These are phyloP conservation scores for Lichtheimia ramosa DNA, from an alignment of 371 early-diverging fungal genomes.

Conservation along the genomic window DNA sequence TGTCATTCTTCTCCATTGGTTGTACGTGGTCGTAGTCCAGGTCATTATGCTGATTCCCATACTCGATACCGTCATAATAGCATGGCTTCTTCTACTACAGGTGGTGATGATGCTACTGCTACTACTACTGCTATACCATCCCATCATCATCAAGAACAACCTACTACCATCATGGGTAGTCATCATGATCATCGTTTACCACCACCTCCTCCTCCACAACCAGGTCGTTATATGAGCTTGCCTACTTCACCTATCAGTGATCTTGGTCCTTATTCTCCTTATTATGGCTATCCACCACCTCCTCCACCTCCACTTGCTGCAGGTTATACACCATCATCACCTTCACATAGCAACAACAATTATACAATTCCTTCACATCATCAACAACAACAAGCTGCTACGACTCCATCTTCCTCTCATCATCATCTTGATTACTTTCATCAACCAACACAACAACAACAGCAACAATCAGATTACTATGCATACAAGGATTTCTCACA, in stretches of 20 bases:
- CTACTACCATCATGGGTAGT: not conserved
- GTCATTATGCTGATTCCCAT: conserved; percentile 71
- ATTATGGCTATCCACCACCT: conserved; percentile 9
- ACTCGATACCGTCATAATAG: conserved; percentile 11
- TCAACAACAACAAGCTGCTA: conserved; percentile 1
- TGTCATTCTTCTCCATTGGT: conserved; percentile 75
- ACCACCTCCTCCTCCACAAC: conserved; percentile 7
- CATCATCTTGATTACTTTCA: conserved; percentile 2
- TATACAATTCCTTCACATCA: not conserved
- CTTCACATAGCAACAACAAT: conserved; percentile 2
- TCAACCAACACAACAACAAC: not conserved
- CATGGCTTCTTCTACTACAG: not conserved
- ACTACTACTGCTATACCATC: not conserved
- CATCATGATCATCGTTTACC: not conserved
- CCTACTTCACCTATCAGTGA: conserved; percentile 26
- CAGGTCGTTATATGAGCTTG: conserved; percentile 17
- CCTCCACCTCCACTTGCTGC: conserved; percentile 14
- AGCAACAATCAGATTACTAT: not conserved
- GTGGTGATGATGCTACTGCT: no score
- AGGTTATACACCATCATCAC: no score
- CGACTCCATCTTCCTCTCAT: not conserved
- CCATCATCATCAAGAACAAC: not conserved
- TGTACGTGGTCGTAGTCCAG: conserved; percentile 85
- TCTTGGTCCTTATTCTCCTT: conserved; percentile 29
- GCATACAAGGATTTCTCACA: no score